These are phyloP conservation scores for Bryum argenteum DNA, from an alignment of 225 moss, liverwort and hornwort genomes.

Conservation along the genomic window DNA sequence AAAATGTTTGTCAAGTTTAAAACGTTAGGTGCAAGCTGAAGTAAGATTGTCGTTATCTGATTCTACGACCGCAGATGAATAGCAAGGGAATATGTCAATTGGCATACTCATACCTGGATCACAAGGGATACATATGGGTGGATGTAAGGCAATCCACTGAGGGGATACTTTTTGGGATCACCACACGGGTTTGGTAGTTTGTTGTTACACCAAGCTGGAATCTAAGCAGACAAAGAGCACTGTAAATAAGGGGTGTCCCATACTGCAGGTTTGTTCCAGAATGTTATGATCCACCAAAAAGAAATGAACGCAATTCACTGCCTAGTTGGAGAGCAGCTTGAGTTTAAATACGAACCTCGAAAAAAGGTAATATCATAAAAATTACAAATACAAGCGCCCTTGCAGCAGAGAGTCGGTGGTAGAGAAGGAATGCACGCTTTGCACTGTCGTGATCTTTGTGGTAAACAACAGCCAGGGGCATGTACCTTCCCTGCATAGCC, in stretches of 20 bases:
- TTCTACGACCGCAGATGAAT: neutral
- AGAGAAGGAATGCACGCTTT: constrained; percentile 54
- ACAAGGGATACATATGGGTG: constrained; percentile 45
- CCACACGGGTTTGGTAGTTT: constrained; percentile 49
- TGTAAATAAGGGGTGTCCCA: neutral
- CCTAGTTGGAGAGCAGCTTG: neutral
- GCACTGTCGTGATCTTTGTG: constrained; percentile 63
- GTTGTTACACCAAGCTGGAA: constrained; percentile 55
- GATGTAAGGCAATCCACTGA: constrained; percentile 60
- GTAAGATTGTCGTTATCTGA: constrained; percentile 1
- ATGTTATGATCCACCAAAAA: neutral
- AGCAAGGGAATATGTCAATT: constrained; percentile 8
- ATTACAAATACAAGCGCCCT: constrained; percentile 40
- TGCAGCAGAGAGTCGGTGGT: constrained; percentile 43
- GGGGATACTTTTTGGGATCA: constrained; percentile 44
- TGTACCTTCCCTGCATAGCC: constrained; percentile 62
- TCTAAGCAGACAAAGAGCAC: constrained; percentile 30
- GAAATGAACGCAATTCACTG: neutral
- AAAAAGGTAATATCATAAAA: constrained; percentile 57
- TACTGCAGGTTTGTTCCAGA: neutral
- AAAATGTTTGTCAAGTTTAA: constrained; percentile 14
- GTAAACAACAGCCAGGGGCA: constrained; percentile 66
- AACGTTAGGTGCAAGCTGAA: constrained; percentile 3
- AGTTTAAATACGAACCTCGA: constrained; percentile 39
- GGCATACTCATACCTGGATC: constrained; percentile 48